These are phyloP conservation scores for Ceratocystis eucalypticola DNA, from an alignment of 2,329 filamentous ascomycete species.

Conservation along the genomic window DNA sequence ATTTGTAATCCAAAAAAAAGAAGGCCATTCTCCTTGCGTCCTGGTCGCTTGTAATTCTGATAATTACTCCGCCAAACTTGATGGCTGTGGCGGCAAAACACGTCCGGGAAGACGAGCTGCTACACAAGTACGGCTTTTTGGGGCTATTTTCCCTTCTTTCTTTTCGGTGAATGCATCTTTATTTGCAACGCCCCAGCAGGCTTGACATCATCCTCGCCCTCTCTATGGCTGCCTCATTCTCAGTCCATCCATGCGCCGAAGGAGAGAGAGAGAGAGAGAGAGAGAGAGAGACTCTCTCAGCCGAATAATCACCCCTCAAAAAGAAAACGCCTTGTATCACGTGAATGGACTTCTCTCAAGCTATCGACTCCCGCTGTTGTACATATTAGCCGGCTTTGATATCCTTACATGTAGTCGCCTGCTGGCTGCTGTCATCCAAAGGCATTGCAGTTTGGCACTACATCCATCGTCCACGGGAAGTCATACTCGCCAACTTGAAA, in stretches of 20 bases:
- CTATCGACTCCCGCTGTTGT: background rate
- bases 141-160: background rate
- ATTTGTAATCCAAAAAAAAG: background rate
- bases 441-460: background rate
- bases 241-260: too few relatives aligned
- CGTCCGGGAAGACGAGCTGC: background rate
- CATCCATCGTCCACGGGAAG: background rate
- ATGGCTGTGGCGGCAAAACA: background rate
- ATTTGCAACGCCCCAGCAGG: too few relatives aligned
- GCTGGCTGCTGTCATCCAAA: background rate
- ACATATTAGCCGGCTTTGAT: background rate
- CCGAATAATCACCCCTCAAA: too few relatives aligned
- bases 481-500: background rate
- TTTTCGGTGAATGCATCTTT: too few relatives aligned
- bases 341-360: background rate
- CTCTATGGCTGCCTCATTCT: too few relatives aligned
- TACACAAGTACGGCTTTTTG: background rate
- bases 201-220: too few relatives aligned
- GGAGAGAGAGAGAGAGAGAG: too few relatives aligned
- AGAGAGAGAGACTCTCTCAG: too few relatives aligned
- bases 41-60: background rate
- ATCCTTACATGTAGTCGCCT: background rate
- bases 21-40: background rate
- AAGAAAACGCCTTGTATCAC: background rate
- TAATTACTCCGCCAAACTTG: background rate